A percentile compares a stretch with the other conserved stretches of the same genome.
Conservation (phyloP, 169 alveolate genomes). For the Eimeria tenella region DNA sequence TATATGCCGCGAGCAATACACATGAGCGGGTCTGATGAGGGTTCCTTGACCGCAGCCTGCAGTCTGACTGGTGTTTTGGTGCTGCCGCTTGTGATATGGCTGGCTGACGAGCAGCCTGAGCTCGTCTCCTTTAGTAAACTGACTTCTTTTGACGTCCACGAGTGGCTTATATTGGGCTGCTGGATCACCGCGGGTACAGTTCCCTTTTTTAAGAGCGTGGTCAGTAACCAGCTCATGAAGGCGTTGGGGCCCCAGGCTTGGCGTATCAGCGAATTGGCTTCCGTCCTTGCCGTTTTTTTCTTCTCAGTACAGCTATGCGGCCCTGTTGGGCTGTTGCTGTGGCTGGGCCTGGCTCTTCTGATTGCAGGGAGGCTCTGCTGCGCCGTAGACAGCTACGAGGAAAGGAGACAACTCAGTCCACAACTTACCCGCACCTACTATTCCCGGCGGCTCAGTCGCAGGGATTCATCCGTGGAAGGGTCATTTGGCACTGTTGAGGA, state of each 20-base stretch:
- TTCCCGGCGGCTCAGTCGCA: constrained; percentile 60
- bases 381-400: constrained; percentile 65
- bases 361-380: constrained; percentile 53
- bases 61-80: constrained; percentile 48
- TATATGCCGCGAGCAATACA: constrained; percentile 65
- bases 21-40: constrained; percentile 47
- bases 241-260: constrained; percentile 52
- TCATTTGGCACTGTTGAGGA: constrained; percentile 40
- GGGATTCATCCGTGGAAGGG: constrained; percentile 40
- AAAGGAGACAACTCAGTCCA: not conserved
- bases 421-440: constrained; percentile 43
- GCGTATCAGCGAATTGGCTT: constrained; percentile 74
- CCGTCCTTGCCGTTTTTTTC: constrained; percentile 21
- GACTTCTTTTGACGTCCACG: not conserved
- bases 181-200: constrained; percentile 45
- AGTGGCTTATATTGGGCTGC: constrained; percentile 75
- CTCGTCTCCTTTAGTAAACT: not conserved
- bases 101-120: constrained; percentile 1
- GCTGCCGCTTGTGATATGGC: constrained; percentile 28
- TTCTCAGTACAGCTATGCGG: constrained; percentile 40
- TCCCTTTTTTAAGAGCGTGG: constrained; percentile 72
- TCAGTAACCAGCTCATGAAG: constrained; percentile 57
- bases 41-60: constrained; percentile 54
- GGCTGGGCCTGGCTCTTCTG: constrained; percentile 58
- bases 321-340: constrained; percentile 12